Evolutionary conservation across 345 rosid species (phyloP), one percentile per base, ranked within the genome.

Genomic region (Salix suchowensis): DNA sequence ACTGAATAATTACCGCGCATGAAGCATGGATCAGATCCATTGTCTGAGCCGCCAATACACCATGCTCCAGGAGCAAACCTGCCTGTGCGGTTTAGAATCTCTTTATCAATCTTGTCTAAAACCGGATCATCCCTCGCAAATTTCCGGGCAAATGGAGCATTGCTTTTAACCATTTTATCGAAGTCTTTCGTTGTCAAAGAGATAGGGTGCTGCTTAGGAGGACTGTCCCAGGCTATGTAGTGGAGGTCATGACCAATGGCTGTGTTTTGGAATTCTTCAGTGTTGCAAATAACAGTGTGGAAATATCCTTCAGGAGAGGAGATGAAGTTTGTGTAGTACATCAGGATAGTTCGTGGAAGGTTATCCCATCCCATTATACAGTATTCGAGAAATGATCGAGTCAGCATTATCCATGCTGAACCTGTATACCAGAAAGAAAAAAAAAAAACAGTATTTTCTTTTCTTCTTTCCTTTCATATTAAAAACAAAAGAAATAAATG

Each of bases 251-350:
- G 96, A 73, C 97, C 76, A 10, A 92, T 85, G 7, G 94, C 89
- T 2, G 96, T 88, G 80, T 72, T 79, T 67, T 81, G 83, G 80
- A 88, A 94, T 77, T 88, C 88, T 42, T 88, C 89, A 18, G 79
- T 82, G 81, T 89, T 91, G 88, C 98, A 94, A 50, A 92, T 86
- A 71, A 94, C 91, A 10, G 98, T 94, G 78, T 94, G 97, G 82
- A 94, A 94, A 78, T 94, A 94, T n/a, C 98, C 98, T 89, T 92
- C 98, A 4, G 98, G 97, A 23, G 98, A 94, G 66, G 97, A 94
- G 18, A 94, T 73, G 44, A 94, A 94, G 76, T 91, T 94, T 5
- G 94, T 86, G 76, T 94, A 92, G 77, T 94, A 92, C 98, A 92
- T 88, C 40, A 94, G 86, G 78, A 88, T 77, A 15, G 96, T 91